A percentile compares a stretch with the other conserved stretches of the same genome.
phyloP scores from a whole-genome alignment of 345 rosid species.

The Hirschfeldia incana region DNA sequence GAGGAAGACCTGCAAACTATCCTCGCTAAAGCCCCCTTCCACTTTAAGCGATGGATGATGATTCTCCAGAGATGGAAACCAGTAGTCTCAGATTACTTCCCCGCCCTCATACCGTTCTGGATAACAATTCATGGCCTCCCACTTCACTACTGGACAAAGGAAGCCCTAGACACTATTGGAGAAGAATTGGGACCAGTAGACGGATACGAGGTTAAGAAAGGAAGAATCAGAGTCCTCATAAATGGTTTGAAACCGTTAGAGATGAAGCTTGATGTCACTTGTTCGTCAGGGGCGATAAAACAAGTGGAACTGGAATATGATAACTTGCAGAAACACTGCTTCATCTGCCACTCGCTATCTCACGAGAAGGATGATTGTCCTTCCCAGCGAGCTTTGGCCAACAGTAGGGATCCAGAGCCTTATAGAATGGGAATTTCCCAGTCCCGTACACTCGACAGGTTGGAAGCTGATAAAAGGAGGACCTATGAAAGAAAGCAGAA shows the following conservation, averaged over 20 bases:
- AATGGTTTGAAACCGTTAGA: background rate
- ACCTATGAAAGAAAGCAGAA: too few relatives aligned
- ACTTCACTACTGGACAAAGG: background rate
- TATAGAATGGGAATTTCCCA: too few relatives aligned
- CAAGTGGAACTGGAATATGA: background rate
- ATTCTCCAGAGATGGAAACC: background rate
- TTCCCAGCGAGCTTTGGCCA: background rate
- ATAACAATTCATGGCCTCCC: background rate
- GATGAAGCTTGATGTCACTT: background rate
- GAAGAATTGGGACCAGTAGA: background rate
- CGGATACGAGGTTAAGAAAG: background rate
- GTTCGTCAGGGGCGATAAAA: background rate
- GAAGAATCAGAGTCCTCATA: background rate
- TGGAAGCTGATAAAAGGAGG: too few relatives aligned
- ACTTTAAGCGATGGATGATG: background rate
- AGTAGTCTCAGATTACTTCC: background rate
- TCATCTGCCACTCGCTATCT: background rate
- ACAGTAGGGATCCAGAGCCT: background rate
- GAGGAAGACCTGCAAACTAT: background rate
- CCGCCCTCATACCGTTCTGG: background rate
- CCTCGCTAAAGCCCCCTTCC: background rate
- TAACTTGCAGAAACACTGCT: background rate
- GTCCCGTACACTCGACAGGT: too few relatives aligned
- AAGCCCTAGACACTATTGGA: background rate
- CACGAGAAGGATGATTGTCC: background rate